Conservation (phyloP, 2,329 filamentous ascomycete genomes). For the Monosporascus sp. region DNA sequence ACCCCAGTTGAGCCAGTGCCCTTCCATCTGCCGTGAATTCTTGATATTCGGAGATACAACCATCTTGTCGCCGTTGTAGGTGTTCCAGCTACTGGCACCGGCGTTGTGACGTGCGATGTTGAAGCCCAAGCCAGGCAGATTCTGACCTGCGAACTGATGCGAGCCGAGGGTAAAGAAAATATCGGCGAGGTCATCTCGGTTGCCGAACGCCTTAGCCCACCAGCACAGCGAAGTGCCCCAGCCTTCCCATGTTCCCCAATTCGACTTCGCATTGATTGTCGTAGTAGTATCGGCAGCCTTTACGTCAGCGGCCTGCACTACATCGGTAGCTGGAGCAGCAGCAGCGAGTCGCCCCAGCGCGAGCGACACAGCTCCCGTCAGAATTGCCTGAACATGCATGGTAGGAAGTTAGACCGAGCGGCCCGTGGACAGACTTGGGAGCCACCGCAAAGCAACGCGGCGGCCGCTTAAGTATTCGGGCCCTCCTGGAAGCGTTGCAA, state of each 20-base stretch:
- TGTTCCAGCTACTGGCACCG: conserved; percentile 34
- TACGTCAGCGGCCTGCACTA: neutral
- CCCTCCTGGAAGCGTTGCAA: neutral
- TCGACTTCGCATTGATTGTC: conserved; percentile 26
- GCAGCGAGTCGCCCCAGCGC: neutral
- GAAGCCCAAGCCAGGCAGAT: conserved; percentile 34
- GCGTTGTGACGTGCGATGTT: conserved; percentile 40
- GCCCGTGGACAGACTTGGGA: no score
- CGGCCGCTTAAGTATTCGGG: neutral
- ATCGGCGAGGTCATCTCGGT: conserved; percentile 34
- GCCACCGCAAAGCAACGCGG: neutral
- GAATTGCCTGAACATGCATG: neutral
- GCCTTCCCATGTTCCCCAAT: conserved; percentile 38
- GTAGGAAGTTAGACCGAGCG: neutral
- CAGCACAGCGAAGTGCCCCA: conserved; percentile 39
- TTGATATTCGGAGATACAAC: conserved; percentile 32
- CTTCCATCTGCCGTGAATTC: conserved; percentile 33
- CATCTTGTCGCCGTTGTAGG: conserved; percentile 28
- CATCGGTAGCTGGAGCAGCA: neutral
- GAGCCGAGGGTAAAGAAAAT: conserved; percentile 34
- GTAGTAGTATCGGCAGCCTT: conserved; percentile 24
- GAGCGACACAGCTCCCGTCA: neutral
- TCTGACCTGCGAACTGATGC: conserved; percentile 22
- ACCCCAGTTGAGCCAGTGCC: conserved; percentile 34
- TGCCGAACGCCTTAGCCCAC: conserved; percentile 38